Evolutionary conservation across 1,284 basidiomycete species (phyloP).

Genomic region (Mycena sp.): DNA sequence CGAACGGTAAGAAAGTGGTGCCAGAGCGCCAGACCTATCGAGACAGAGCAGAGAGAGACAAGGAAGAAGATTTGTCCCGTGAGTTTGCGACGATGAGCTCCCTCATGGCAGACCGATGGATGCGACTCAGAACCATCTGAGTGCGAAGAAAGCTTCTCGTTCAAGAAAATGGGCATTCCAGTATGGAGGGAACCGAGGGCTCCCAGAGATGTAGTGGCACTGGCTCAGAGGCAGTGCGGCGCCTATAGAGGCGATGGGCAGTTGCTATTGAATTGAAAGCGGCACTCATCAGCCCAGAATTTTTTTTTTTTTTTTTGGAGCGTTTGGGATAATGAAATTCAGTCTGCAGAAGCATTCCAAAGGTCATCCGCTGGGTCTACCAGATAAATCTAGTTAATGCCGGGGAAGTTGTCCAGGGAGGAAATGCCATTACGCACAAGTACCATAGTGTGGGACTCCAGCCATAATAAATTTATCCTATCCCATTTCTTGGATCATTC

Average conservation of each 20-base stretch:
- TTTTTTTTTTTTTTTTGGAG: too few relatives aligned
- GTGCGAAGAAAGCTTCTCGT: constrained; percentile 1
- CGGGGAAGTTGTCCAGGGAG: too few relatives aligned
- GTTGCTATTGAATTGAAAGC: constrained; percentile 2
- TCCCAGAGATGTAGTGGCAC: not conserved
- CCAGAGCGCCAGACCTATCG: constrained; percentile 1
- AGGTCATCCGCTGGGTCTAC: too few relatives aligned
- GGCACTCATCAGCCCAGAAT: too few relatives aligned
- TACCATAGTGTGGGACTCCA: too few relatives aligned
- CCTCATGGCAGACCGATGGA: constrained; percentile 4
- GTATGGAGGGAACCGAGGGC: not conserved
- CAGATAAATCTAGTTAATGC: too few relatives aligned
- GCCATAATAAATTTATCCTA: too few relatives aligned
- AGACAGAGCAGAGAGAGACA: constrained; percentile 4
- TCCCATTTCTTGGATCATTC: too few relatives aligned
- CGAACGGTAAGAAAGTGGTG: not conserved
- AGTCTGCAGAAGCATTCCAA: too few relatives aligned
- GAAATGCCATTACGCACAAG: too few relatives aligned
- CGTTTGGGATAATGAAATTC: too few relatives aligned
- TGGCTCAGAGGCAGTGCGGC: constrained; percentile 4
- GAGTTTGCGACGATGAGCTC: constrained; percentile 1
- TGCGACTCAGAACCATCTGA: constrained; percentile 1
- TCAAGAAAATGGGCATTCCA: constrained; percentile 3
- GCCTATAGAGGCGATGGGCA: constrained; percentile 2
- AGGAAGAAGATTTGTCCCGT: constrained; percentile 4